These are phyloP conservation scores for Plectranthus barbatus DNA, from an alignment of 257 asterid species.

Conservation along the genomic window DNA sequence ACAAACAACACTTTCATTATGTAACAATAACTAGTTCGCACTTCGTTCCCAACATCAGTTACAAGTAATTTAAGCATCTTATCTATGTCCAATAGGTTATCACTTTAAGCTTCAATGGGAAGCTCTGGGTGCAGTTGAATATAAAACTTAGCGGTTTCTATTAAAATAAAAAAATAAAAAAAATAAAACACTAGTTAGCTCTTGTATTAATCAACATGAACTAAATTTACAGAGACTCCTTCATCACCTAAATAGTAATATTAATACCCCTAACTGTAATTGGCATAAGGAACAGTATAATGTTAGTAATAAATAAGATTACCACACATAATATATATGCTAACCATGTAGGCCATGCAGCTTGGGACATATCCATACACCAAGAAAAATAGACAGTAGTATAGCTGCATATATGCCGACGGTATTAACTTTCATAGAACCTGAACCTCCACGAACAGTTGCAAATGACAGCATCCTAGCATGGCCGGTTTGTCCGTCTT, in stretches of 20 bases:
- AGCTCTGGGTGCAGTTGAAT: too few species aligned
- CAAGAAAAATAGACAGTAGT: conserved; percentile 26
- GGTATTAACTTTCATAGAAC: conserved; percentile 13
- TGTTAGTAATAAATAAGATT: background rate
- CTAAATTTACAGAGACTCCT: background rate
- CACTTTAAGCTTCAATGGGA: too few species aligned
- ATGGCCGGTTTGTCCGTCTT: conserved; percentile 7
- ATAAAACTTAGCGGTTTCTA: too few species aligned
- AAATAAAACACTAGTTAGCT: too few species aligned
- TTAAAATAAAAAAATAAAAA: too few species aligned
- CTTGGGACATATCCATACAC: conserved; percentile 32
- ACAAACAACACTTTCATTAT: background rate
- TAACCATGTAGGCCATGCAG: conserved; percentile 8
- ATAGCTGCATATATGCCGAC: conserved; percentile 26
- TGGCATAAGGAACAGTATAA: too few species aligned
- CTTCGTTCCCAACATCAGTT: too few species aligned
- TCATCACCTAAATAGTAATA: conserved; percentile 2
- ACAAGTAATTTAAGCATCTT: too few species aligned
- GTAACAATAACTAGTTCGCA: background rate
- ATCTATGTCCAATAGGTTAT: too few species aligned
- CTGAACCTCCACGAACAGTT: conserved; percentile 11
- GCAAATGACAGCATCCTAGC: conserved; percentile 7
- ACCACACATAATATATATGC: background rate
- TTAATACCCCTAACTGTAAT: background rate
- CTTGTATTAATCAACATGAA: conserved; percentile 10